Base-by-base conservation (phyloP, 1,284 basidiomycete genomes). In the Megacollybia platyphylla region DNA sequence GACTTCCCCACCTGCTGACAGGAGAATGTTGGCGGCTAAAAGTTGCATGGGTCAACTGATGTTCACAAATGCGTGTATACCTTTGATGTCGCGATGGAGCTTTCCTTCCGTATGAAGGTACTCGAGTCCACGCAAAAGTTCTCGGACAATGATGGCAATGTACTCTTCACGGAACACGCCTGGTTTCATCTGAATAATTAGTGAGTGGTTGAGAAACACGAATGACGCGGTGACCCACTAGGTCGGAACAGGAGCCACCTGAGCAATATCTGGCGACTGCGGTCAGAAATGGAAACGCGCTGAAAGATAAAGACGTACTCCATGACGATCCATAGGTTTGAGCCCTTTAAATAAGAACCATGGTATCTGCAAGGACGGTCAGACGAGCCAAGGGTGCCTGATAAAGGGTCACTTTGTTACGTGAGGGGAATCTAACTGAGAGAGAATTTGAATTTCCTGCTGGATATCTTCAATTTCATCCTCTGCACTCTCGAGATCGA, bases 391-490 rank as follows among this genome's bases (percentile, higher is more conserved):
- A 48, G 47, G 48, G 57, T 42, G 17, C 18, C 11, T 27, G 26
- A 3, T n/a, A 11, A 48, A 42, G 66, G 78, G 57, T 34, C 55
- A 90, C 87, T 91, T 91, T 49, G 94, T 98, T 46, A 98, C 93
- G 65, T 87, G 85, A 31, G 87, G 81, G 39, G 91, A 96, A 63
- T 97, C 94, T 50, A 98, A 65, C 60, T 97, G 94, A n/a, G 90
- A 92, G 15, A 99, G 76, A 50, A 97, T 97, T 61, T 94, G 88
- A 48, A 98, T 98, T 63, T 99, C 96, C 60, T 96, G 91, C 56
- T 98, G 94, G 46, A 99, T 97, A 63, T 98, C 94, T 61, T 97
- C 93, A 59, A 98, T 97, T 68, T 99, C 96, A 57, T 99, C 96
- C 61, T 97, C 94, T 41, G 94, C 93, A 55, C 88, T 91, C 64